Evolutionary conservation across 805 yeast species (phyloP).

Genomic region (Candida sphagnicola): DNA sequence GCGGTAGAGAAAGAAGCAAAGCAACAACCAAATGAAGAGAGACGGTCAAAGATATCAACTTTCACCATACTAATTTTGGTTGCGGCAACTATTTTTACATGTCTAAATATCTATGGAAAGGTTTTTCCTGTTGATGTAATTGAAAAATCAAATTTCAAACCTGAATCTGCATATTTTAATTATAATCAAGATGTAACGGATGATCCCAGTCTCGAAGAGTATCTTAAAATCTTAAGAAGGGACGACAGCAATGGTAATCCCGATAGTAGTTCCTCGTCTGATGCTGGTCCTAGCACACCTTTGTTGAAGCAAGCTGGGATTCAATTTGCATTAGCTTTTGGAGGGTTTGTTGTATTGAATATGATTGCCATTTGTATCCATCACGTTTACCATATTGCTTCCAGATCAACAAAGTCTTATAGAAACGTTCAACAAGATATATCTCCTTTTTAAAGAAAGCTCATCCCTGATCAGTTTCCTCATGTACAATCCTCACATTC

Average conservation of each 20-base stretch:
- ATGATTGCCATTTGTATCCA: conserved; percentile 34
- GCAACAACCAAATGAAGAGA: too few relatives aligned
- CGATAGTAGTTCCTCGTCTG: neutral
- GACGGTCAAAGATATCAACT: too few relatives aligned
- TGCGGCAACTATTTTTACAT: neutral
- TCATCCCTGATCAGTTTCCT: neutral
- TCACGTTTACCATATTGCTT: conserved; percentile 29
- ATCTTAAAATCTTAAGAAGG: neutral
- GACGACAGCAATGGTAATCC: neutral
- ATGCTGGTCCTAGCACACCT: conserved; percentile 5
- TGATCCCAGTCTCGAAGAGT: neutral
- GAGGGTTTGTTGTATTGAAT: conserved; percentile 31
- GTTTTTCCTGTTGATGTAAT: neutral
- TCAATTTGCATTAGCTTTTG: conserved; percentile 30
- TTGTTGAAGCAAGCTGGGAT: conserved; percentile 23
- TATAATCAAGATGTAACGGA: neutral
- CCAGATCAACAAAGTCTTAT: conserved; percentile 26
- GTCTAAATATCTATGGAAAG: too few relatives aligned
- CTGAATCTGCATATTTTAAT: neutral
- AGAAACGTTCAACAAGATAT: conserved; percentile 31
- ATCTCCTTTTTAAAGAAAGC: conserved; percentile 26
- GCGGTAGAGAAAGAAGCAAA: too few relatives aligned
- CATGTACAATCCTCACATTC: neutral
- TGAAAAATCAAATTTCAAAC: neutral
- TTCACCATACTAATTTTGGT: neutral